Percentiles rank a stretch among this genome's conserved stretches.
Conservation (phyloP, 2,329 filamentous ascomycete genomes). For the Cercospora zeae-maydis region DNA sequence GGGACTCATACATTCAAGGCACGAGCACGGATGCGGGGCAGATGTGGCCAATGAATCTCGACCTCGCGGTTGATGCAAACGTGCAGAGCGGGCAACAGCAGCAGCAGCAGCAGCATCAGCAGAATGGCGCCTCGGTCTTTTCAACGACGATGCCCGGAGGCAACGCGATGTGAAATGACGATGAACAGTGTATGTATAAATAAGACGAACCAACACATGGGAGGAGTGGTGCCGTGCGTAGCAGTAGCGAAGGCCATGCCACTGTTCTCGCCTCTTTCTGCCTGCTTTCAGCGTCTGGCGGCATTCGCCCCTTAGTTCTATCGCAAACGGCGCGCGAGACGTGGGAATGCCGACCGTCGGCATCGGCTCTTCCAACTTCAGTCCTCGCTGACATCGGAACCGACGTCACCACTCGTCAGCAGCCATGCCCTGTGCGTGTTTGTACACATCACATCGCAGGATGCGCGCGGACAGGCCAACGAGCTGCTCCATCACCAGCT, state of each 20-base stretch:
- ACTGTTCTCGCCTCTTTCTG: background rate
- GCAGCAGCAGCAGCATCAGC: slow-evolving; percentile 20
- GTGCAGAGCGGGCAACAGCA: slow-evolving; percentile 23
- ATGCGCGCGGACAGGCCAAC: no score
- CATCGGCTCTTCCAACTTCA: background rate
- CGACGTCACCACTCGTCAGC: background rate
- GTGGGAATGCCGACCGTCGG: background rate
- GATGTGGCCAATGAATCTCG: slow-evolving; percentile 46
- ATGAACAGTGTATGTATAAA: background rate
- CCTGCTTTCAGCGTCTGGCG: background rate
- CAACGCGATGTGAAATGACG: slow-evolving; percentile 14
- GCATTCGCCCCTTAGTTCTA: background rate
- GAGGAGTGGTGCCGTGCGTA: background rate
- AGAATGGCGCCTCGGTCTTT: slow-evolving; percentile 10
- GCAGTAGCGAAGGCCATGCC: background rate
- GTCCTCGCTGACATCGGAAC: background rate
- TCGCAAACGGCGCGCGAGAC: background rate
- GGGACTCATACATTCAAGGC: slow-evolving; percentile 66
- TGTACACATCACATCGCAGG: no score
- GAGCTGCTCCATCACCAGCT: no score
- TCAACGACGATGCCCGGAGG: slow-evolving; percentile 10
- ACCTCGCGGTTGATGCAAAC: slow-evolving; percentile 32
- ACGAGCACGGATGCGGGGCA: slow-evolving; percentile 44
- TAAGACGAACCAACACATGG: background rate
- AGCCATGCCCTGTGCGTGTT: background rate